Evolutionary conservation across 2,329 filamentous ascomycete genomes (phyloP).

Genomic region (Ophiostoma fasciatum): DNA sequence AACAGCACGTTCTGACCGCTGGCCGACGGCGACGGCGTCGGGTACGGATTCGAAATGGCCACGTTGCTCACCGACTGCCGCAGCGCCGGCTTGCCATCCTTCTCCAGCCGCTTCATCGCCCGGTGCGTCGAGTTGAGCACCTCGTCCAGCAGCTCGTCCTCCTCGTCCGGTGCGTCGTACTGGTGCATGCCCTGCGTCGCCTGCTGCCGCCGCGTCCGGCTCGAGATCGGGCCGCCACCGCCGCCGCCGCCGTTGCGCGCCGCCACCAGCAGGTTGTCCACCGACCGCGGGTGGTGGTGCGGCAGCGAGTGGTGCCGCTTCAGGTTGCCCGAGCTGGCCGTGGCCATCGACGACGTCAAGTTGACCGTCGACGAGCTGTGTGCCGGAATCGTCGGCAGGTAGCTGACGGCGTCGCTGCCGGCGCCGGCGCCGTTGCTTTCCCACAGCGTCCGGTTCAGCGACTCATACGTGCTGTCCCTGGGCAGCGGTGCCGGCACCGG

Average conservation of each 20-base stretch:
- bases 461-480: conserved; percentile 44
- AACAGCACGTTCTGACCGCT: conserved; percentile 67
- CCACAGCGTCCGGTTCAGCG: conserved; percentile 41
- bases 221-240: conserved; percentile 49
- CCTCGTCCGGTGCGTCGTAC: conserved; percentile 91
- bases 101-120: conserved; percentile 57
- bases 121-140: conserved; percentile 63
- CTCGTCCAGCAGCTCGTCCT: conserved; percentile 90
- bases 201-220: conserved; percentile 65
- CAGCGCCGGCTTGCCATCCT: conserved; percentile 32
- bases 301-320: conserved; percentile 53
- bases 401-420: conserved; percentile 13
- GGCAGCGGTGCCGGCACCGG: conserved; percentile 26
- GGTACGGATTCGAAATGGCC: conserved; percentile 45
- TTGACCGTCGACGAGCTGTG: conserved; percentile 28
- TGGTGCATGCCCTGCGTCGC: conserved; percentile 61
- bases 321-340: conserved; percentile 23
- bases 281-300: conserved; percentile 46
- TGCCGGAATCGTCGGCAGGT: conserved; percentile 32
- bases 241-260: conserved; percentile 32
- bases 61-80: conserved; percentile 52
- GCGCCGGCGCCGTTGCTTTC: conserved; percentile 30
- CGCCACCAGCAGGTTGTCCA: conserved; percentile 46
- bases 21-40: conserved; percentile 61
- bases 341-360: conserved; percentile 12